A percentile compares a stretch with the other conserved stretches of the same genome.
Evolutionary conservation across 345 rosid species (phyloP).

Genomic region (Syzygium jambos): DNA sequence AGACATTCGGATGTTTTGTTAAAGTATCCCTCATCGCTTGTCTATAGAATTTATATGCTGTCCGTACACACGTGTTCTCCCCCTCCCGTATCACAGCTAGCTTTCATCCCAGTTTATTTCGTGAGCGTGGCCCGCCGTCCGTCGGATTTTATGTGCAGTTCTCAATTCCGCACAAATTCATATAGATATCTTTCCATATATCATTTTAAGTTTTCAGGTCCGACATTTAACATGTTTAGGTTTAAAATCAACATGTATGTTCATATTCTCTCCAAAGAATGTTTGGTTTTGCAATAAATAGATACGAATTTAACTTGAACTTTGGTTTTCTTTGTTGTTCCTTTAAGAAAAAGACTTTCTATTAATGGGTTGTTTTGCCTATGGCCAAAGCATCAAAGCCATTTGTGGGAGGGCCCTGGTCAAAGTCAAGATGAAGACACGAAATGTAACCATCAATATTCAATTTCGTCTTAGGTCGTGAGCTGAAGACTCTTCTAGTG

Average conservation of each 20-base stretch:
- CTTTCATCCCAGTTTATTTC: neutral
- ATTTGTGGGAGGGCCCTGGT: neutral
- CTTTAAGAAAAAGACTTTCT: neutral
- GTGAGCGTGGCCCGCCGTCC: accelerated
- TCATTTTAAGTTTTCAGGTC: too few species aligned
- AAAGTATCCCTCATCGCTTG: neutral
- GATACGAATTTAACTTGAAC: neutral
- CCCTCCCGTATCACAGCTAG: neutral
- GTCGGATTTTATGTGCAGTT: neutral
- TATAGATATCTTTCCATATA: too few species aligned
- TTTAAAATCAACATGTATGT: neutral
- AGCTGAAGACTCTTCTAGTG: neutral
- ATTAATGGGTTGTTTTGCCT: neutral
- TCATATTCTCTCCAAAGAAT: neutral
- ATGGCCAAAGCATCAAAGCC: neutral
- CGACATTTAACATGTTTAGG: neutral
- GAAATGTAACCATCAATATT: neutral
- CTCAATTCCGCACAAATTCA: neutral
- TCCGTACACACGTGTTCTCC: neutral
- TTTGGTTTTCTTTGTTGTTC: neutral
- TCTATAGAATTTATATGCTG: accelerated
- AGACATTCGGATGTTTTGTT: neutral
- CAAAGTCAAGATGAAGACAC: neutral
- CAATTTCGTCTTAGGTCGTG: neutral
- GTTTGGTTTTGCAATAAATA: neutral